Conservation (phyloP, 2,329 filamentous ascomycete species). For the Ceratocystis ficicola region DNA sequence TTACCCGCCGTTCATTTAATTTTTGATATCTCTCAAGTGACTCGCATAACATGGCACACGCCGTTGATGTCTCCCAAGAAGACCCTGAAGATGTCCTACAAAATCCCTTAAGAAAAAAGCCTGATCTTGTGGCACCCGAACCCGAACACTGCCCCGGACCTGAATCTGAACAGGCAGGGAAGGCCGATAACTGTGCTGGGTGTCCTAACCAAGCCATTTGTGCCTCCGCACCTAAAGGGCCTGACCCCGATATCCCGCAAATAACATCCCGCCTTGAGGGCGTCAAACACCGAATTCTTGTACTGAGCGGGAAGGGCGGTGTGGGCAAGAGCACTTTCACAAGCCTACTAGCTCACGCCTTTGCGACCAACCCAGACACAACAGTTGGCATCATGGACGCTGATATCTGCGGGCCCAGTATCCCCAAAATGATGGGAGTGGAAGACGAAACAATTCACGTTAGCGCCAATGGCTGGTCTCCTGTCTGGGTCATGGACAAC, state of each 20-base stretch:
- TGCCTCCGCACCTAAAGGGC: constrained; percentile 84
- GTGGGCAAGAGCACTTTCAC: constrained; percentile 96
- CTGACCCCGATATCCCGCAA: constrained; percentile 82
- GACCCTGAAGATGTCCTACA: constrained; percentile 56
- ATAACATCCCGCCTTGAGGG: constrained; percentile 72
- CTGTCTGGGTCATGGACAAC: constrained; percentile 91
- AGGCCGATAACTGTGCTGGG: constrained; percentile 74
- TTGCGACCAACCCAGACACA: constrained; percentile 65
- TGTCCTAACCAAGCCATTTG: constrained; percentile 96
- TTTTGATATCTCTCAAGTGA: too few relatives aligned
- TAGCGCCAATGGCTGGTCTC: constrained; percentile 78
- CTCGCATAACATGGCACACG: constrained; percentile 57
- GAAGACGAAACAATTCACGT: constrained; percentile 89
- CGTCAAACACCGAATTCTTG: constrained; percentile 83
- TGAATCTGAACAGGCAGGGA: constrained; percentile 58
- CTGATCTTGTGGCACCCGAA: constrained; percentile 82
- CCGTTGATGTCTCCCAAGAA: constrained; percentile 51
- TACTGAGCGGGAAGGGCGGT: constrained; percentile 88
- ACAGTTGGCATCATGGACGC: constrained; percentile 95
- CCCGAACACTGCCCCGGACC: constrained; percentile 95
- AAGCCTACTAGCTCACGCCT: constrained; percentile 74
- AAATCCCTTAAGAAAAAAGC: constrained; percentile 59
- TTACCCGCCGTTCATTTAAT: neutral
- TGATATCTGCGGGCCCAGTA: constrained; percentile 90
- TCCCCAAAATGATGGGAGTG: constrained; percentile 98